Evolutionary conservation across 2,329 filamentous ascomycete genomes (phyloP), one percentile per base, ranked within the genome.

Genomic region (Fusarium nodosum): DNA sequence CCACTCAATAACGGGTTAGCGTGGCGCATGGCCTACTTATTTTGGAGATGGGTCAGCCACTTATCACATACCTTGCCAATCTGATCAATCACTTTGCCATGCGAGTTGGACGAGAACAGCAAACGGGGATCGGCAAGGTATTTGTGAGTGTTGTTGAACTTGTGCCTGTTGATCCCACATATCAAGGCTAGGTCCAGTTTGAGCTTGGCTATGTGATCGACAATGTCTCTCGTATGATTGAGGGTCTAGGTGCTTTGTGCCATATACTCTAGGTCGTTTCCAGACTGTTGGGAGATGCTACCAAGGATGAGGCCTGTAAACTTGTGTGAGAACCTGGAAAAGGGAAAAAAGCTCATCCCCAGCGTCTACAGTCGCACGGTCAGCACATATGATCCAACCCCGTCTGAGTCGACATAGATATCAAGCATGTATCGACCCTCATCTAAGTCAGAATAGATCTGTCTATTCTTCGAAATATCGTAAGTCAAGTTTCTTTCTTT

Each of bases 101-200:
- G 12, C 3, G 7, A 46, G 20, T 20, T 45, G 18, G 15, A n/a
- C 18, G 18, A 8, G 18, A 8, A 22, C 12, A 39, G 7, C 4
- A 26, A 63, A 64, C 59, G 60, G 59, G 22, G 60, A 64, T 64
- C 45, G 18, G 9, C 59, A n/a, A 13, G 13, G 24, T 20, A 22
- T 51, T 20, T 18, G n/a, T 45, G 44, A 20, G 33, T 50, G 24
- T 34, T 7, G 44, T 28, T 26, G 5, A 4, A 28, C 15, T 13
- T 3, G 44, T 46, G 26, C 44, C 44, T 46, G 44, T 30, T 46
- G 44, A 46, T 46, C 26, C 20, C 26, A 30, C 28, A 28, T 28
- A 22, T 10, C 8, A n/a, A 31, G 2, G 18, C 24, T 10, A 11
- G 12, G 45, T 20, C 48, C 24, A 39, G 24, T 24, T 22, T 28